phyloP scores from a whole-genome alignment of 306 rosid species.

The Prosopis cineraria region DNA sequence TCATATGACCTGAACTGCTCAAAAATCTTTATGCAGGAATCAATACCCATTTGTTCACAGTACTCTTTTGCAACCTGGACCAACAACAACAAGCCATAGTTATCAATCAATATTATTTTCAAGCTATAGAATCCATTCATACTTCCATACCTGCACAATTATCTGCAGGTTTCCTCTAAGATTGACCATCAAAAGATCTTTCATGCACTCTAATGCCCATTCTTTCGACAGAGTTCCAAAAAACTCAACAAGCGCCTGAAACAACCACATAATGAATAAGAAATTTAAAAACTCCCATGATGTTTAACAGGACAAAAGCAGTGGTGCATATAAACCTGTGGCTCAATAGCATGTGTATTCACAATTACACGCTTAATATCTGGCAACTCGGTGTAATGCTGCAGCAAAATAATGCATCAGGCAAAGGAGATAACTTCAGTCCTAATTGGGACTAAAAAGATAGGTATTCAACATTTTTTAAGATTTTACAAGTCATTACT shows the following conservation, averaged over 20 bases:
- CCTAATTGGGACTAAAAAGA: conserved; percentile 6
- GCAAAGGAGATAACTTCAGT: conserved; percentile 1
- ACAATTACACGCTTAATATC: conserved; percentile 97
- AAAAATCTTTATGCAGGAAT: conserved; percentile 88
- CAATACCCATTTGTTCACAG: conserved; percentile 95
- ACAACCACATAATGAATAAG: conserved; percentile 40
- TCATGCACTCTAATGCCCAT: conserved; percentile 99
- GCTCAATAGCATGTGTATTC: conserved; percentile 99
- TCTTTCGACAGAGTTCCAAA: conserved; percentile 91
- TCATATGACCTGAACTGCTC: conserved; percentile 99
- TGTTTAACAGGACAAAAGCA: conserved; percentile 28
- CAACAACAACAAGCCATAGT: conserved; percentile 34
- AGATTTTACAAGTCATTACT: conserved; percentile 51
- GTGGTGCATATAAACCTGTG: conserved; percentile 71
- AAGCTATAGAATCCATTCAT: conserved; percentile 11
- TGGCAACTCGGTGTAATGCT: conserved; percentile 98
- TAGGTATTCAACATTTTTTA: conserved; percentile 26
- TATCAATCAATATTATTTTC: conserved; percentile 23
- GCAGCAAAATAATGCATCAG: conserved; percentile 50
- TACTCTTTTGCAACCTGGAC: conserved; percentile 97
- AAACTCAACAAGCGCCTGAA: conserved; percentile 93
- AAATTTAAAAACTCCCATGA: background rate
- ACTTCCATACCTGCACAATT: conserved; percentile 84
- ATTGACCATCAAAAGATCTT: conserved; percentile 92
- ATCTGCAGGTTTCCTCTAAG: conserved; percentile 97